These are phyloP conservation scores for Epicoccum sorghinum DNA, from an alignment of 2,329 filamentous ascomycete species.

Conservation along the genomic window DNA sequence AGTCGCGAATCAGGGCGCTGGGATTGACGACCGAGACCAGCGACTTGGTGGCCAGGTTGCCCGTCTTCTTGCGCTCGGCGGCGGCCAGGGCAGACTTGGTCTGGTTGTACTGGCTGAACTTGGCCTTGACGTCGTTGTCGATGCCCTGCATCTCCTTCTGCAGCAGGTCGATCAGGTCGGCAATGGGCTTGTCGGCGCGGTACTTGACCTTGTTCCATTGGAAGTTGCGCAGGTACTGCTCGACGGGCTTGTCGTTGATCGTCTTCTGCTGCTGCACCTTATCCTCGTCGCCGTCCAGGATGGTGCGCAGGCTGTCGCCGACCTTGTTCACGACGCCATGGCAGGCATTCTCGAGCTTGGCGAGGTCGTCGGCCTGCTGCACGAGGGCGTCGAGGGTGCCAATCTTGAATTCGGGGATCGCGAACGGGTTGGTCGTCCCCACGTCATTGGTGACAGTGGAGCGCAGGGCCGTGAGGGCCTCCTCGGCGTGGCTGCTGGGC, in stretches of 20 bases:
- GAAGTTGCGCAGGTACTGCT: conserved; percentile 88
- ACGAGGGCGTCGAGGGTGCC: conserved; percentile 94
- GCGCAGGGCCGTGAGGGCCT: conserved; percentile 78
- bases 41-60: conserved; percentile 93
- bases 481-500: conserved; percentile 77
- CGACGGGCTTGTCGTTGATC: conserved; percentile 96
- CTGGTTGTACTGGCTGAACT: conserved; percentile 92
- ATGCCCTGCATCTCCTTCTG: conserved; percentile 93
- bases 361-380: conserved; percentile 92
- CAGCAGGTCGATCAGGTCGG: conserved; percentile 83
- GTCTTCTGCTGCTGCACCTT: conserved; percentile 86
- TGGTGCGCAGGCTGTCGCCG: conserved; percentile 78
- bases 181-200: conserved; percentile 85
- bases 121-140: conserved; percentile 94
- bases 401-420: conserved; percentile 95
- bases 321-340: conserved; percentile 87
- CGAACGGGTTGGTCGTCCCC: conserved; percentile 76
- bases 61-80: conserved; percentile 86
- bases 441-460: conserved; percentile 75
- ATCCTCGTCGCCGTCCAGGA: conserved; percentile 83
- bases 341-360: conserved; percentile 82
- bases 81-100: conserved; percentile 83
- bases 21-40: conserved; percentile 88
- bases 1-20: conserved; percentile 74
- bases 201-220: conserved; percentile 99